Evolutionary conservation across 2,329 filamentous ascomycete genomes (phyloP), one percentile per base, ranked within the genome.

Genomic region (Alternaria panax): DNA sequence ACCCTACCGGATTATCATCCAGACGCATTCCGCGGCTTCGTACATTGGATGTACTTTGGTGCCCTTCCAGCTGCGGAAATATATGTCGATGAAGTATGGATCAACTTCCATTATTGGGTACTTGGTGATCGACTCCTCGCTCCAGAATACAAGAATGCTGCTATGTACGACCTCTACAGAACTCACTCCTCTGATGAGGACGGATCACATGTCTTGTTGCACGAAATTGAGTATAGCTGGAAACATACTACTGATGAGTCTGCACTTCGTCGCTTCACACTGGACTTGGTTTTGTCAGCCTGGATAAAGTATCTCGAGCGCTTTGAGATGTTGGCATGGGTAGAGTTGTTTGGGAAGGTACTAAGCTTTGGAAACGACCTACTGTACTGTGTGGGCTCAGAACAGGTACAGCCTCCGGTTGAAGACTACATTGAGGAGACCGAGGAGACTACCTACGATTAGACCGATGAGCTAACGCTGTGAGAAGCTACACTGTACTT

Each of bases 151-250:
- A 36, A 36, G 32, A 36, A 36, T 6, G 16, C 32, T 8, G 32
- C 7, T 36, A 18, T 36, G 32, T 3, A 14, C 1, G 16, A 36
- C 16, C 2, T 36, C 16, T 18, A 36, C 32, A 7, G 7, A 14
- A 7, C 7, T 5, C 16, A n/a, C 14, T 6, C 5, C 7, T 3
- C 1, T 6, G 0, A 0, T 1, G 32, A 8, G 8, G 5, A 5
- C 5, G 25, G 25, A n/a, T 7, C 4, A 7, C 1, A 7, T n/a
- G 16, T 36, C 32, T 6, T 3, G 16, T 16, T 3, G 0, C 16
- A 8, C 1, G 32, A 36, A 9, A 4, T 36, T 8, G 7, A 8
- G 1, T 36, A 4, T 3, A n/a, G 14, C 16, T 36, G 32, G 32
- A n/a, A 9, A 8, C 2, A 36, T 3, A 36, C 32, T 36, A 8